Percentiles rank a stretch among this genome's conserved stretches.
These are phyloP conservation scores for Elsinoe batatas DNA, from an alignment of 2,329 filamentous ascomycete species.

Conservation along the genomic window DNA sequence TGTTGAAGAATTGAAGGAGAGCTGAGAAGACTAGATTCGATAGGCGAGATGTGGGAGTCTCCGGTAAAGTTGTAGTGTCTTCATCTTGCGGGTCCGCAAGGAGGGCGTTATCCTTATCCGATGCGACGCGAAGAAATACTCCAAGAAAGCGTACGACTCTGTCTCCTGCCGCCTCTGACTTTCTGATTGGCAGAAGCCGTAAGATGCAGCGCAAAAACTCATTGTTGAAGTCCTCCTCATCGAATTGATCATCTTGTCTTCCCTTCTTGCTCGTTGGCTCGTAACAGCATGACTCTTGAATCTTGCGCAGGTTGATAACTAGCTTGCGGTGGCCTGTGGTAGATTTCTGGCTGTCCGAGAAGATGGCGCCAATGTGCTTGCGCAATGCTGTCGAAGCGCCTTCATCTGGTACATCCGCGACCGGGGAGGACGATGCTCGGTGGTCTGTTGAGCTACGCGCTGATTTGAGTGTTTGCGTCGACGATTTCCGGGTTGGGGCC, in stretches of 20 bases:
- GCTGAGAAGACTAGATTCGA: constrained; percentile 63
- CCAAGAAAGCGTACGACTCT: constrained; percentile 76
- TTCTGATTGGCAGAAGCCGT: constrained; percentile 77
- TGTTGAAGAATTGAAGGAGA: constrained; percentile 63
- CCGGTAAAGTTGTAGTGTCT: constrained; percentile 60
- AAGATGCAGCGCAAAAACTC: constrained; percentile 78
- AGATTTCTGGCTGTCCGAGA: constrained; percentile 64
- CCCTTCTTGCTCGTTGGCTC: constrained; percentile 44
- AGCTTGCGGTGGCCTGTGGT: constrained; percentile 86
- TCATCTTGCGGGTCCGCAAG: constrained; percentile 41
- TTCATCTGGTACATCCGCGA: constrained; percentile 55
- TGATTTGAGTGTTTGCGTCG: constrained; percentile 9
- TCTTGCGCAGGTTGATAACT: constrained; percentile 74
- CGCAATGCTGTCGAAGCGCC: constrained; percentile 61
- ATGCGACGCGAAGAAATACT: constrained; percentile 66
- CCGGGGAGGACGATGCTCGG: constrained; percentile 19
- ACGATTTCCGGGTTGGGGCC: not conserved
- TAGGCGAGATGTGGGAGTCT: constrained; percentile 76
- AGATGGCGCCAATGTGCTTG: constrained; percentile 54
- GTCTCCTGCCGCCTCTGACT: constrained; percentile 81
- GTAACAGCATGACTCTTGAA: constrained; percentile 72
- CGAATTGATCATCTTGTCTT: constrained; percentile 54
- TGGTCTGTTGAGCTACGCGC: constrained; percentile 4
- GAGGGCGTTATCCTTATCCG: constrained; percentile 44
- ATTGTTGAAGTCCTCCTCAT: constrained; percentile 76